Evolutionary conservation across 1,284 basidiomycete species (phyloP).

Genomic region (Mrakiaceae sp.): DNA sequence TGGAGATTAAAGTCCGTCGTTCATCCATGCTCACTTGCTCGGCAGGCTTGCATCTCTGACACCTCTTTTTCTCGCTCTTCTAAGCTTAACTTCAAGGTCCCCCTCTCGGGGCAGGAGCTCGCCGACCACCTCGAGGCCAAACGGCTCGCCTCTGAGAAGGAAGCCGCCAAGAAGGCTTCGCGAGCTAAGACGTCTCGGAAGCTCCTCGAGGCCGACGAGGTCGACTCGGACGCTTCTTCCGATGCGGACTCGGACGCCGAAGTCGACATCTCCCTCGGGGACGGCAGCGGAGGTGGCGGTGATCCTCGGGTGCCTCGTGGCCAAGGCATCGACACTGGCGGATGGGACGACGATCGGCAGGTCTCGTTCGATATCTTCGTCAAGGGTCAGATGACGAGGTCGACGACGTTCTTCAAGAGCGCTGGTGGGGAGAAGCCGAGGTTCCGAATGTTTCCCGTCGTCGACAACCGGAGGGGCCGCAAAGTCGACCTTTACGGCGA

Average conservation of each 20-base stretch:
- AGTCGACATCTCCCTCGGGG: conserved; percentile 46
- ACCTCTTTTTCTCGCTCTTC: conserved; percentile 5
- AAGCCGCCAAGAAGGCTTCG: conserved; percentile 74
- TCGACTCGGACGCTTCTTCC: conserved; percentile 39
- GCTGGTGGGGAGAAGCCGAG: conserved; percentile 53
- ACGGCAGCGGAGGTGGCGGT: conserved; percentile 40
- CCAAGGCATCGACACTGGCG: conserved; percentile 33
- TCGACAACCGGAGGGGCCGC: conserved; percentile 76
- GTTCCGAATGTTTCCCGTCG: conserved; percentile 94
- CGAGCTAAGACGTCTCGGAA: conserved; percentile 62
- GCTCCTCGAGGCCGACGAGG: conserved; percentile 69
- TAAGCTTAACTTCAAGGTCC: conserved; percentile 78
- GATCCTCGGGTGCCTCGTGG: conserved; percentile 25
- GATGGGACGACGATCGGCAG: conserved; percentile 29
- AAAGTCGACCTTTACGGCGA: conserved; percentile 94
- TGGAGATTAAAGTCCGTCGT: conserved; percentile 52
- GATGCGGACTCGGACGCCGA: conserved; percentile 48
- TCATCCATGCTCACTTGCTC: background rate
- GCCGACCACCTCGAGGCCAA: conserved; percentile 70
- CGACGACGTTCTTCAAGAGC: conserved; percentile 69
- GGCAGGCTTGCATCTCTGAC: conserved; percentile 4
- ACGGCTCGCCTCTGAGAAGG: conserved; percentile 67
- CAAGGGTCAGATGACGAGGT: conserved; percentile 78
- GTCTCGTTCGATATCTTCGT: conserved; percentile 93
- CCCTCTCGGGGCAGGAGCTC: conserved; percentile 72